Evolutionary conservation across 257 asterid genomes (phyloP).

Genomic region (Buddleja alternifolia): DNA sequence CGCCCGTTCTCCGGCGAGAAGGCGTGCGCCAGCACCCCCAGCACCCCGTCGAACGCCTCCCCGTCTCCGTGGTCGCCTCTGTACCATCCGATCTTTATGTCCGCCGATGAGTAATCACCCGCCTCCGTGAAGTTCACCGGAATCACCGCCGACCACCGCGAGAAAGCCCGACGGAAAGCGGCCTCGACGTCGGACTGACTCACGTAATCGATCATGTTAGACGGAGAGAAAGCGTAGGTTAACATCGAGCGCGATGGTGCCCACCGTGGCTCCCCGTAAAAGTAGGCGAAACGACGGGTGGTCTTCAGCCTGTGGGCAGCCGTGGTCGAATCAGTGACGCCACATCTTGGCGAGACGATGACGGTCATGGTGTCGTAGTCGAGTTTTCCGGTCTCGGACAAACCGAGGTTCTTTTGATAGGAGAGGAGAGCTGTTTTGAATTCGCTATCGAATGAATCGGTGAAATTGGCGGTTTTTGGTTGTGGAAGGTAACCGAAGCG

Average conservation of each 20-base stretch:
- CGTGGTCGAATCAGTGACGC: slow-evolving; percentile 46
- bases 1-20: slow-evolving; percentile 92
- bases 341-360: slow-evolving; percentile 76
- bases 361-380: slow-evolving; percentile 55
- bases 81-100: slow-evolving; percentile 77
- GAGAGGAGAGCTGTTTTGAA: slow-evolving; percentile 54
- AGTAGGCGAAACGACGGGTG: slow-evolving; percentile 53
- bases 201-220: slow-evolving; percentile 53
- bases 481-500: slow-evolving; percentile 73
- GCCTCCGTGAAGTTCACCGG: slow-evolving; percentile 83
- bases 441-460: slow-evolving; percentile 64
- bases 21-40: slow-evolving; percentile 89
- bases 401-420: slow-evolving; percentile 65
- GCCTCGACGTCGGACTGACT: slow-evolving; percentile 35
- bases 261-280: slow-evolving; percentile 77
- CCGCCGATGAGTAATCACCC: slow-evolving; percentile 49
- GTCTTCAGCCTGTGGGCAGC: slow-evolving; percentile 24
- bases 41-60: slow-evolving; percentile 74
- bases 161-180: slow-evolving; percentile 54
- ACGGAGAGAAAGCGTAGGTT: slow-evolving; percentile 70
- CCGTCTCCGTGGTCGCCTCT: slow-evolving; percentile 93
- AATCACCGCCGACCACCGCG: slow-evolving; percentile 86
- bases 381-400: slow-evolving; percentile 56
- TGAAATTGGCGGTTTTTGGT: slow-evolving; percentile 34
- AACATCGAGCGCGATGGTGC: slow-evolving; percentile 46